Evolutionary conservation across 331 rosid genomes (phyloP).

Genomic region (Cydonia oblonga): DNA sequence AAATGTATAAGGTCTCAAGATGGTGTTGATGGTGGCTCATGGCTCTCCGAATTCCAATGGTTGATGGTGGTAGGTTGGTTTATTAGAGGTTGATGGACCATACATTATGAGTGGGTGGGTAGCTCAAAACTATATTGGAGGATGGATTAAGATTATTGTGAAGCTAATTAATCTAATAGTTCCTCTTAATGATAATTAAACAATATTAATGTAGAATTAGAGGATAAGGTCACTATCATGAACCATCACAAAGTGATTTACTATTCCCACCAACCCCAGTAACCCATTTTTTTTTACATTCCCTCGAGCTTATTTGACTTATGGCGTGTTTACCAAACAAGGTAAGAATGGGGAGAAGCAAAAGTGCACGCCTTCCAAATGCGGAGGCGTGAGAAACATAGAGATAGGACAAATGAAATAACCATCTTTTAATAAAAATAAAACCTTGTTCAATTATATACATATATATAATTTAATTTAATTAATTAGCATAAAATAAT

Average conservation of each 20-base stretch:
- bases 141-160: not conserved
- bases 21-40: not conserved
- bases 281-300: not conserved
- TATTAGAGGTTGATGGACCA: not conserved
- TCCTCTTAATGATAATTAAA: not conserved
- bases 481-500: too few relatives aligned
- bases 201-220: not conserved
- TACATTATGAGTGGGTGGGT: not conserved
- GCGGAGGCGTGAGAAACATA: too few relatives aligned
- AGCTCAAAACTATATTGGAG: not conserved
- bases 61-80: not conserved
- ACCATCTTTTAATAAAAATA: too few relatives aligned
- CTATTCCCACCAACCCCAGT: conserved; percentile 29
- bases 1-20: not conserved
- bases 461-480: too few relatives aligned
- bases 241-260: conserved; percentile 8
- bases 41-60: not conserved
- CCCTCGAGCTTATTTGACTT: not conserved
- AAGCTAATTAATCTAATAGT: not conserved
- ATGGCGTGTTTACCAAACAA: too few relatives aligned
- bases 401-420: too few relatives aligned
- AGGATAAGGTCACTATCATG: conserved; percentile 1
- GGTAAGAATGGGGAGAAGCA: too few relatives aligned
- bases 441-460: too few relatives aligned
- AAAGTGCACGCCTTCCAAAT: too few relatives aligned